Percentiles rank a stretch among this genome's conserved stretches.
Evolutionary conservation across 1,284 basidiomycete genomes (phyloP).

Genomic region (Sporisorium scitamineum): DNA sequence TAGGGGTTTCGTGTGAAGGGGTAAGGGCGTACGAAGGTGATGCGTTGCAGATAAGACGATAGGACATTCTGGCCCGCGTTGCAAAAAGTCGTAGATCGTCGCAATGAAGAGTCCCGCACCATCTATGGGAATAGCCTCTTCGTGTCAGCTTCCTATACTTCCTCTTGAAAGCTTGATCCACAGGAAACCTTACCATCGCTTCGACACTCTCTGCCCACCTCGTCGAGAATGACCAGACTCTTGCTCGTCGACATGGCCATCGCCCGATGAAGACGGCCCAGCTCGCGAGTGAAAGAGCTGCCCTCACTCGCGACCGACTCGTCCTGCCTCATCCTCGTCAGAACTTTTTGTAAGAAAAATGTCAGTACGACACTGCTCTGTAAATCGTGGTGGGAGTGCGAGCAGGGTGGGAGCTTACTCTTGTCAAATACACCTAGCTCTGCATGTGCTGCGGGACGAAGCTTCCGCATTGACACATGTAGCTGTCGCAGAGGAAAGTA

Average conservation of each 20-base stretch:
- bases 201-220: constrained; percentile 47
- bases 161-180: too few relatives aligned
- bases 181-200: constrained; percentile 37
- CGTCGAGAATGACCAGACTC: constrained; percentile 50
- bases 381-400: not conserved
- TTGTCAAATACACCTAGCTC: constrained; percentile 49
- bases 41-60: constrained; percentile 46
- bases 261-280: constrained; percentile 38
- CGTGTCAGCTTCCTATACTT: not conserved
- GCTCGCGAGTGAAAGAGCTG: constrained; percentile 49
- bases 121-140: constrained; percentile 10
- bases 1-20: too few relatives aligned
- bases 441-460: constrained; percentile 43
- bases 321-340: constrained; percentile 52
- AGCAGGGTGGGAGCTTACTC: constrained; percentile 11
- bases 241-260: constrained; percentile 33
- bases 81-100: constrained; percentile 40
- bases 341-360: constrained; percentile 6
- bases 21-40: constrained; percentile 34
- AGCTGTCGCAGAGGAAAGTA: constrained; percentile 7
- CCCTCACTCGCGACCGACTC: constrained; percentile 47
- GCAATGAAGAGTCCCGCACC: constrained; percentile 49
- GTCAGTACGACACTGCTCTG: not conserved
- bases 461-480: constrained; percentile 42
- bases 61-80: constrained; percentile 31